Evolutionary conservation across 1,139 yeast genomes (phyloP).

Genomic region (Chernovozyma aurita): DNA sequence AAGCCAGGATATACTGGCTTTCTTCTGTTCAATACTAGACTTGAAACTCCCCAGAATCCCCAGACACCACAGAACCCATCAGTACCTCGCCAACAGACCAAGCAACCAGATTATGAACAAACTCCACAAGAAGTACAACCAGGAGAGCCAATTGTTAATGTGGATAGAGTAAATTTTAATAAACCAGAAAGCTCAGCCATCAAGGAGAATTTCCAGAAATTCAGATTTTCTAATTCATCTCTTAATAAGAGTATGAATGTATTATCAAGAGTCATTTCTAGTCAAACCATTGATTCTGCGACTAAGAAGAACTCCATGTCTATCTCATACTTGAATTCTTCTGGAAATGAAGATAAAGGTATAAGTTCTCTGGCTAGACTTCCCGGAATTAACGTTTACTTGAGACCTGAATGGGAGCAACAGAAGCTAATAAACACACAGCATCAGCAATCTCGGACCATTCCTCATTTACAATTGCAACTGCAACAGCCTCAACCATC

Average conservation of each 20-base stretch:
- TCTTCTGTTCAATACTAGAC: slow-evolving; percentile 23
- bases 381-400: slow-evolving; percentile 5
- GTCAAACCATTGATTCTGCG: background rate
- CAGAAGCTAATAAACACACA: background rate
- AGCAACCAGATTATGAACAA: slow-evolving; percentile 3
- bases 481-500: slow-evolving; percentile 4
- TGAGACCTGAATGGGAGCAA: slow-evolving; percentile 8
- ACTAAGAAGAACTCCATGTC: background rate
- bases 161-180: slow-evolving; percentile 6
- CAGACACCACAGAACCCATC: too few relatives aligned
- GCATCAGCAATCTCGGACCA: too few relatives aligned
- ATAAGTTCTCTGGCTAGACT: slow-evolving; percentile 1
- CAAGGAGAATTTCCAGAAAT: slow-evolving; percentile 7
- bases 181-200: slow-evolving; percentile 7
- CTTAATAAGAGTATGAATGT: too few relatives aligned
- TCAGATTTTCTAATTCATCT: slow-evolving; percentile 5
- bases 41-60: too few relatives aligned
- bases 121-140: background rate
- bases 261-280: background rate
- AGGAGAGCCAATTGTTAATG: slow-evolving; percentile 1
- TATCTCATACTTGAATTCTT: background rate
- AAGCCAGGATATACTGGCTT: slow-evolving; percentile 31
- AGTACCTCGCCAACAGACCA: background rate
- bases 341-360: too few relatives aligned
- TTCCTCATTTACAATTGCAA: too few relatives aligned